Evolutionary conservation across 441 rosid species (phyloP).

Genomic region (Aquilaria agallochum): DNA sequence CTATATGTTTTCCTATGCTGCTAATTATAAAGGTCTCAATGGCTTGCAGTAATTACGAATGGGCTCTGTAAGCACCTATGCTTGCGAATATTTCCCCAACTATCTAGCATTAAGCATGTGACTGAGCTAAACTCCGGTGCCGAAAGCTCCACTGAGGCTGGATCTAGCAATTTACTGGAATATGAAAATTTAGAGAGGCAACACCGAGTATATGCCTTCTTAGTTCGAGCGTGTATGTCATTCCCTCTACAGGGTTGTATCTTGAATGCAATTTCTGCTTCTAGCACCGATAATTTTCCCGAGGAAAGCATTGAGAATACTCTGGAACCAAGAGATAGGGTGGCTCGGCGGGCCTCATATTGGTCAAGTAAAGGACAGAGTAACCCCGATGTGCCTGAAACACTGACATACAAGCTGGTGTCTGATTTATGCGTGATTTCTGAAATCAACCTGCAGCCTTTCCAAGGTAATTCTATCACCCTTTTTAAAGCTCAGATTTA

Average conservation of each 20-base stretch:
- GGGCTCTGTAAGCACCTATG: conserved; percentile 69
- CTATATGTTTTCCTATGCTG: no score
- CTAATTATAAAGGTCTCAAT: conserved; percentile 6
- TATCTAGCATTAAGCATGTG: conserved; percentile 43
- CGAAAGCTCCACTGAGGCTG: conserved; percentile 36
- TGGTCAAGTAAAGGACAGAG: conserved; percentile 93
- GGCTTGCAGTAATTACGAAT: conserved; percentile 57
- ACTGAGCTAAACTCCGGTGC: conserved; percentile 24
- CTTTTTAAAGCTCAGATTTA: conserved; percentile 6
- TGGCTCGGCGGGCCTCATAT: conserved; percentile 49
- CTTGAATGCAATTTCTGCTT: conserved; percentile 60
- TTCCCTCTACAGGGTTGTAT: conserved; percentile 44
- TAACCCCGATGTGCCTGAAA: conserved; percentile 74
- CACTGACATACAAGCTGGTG: conserved; percentile 59
- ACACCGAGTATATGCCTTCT: conserved; percentile 63
- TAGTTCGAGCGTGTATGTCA: conserved; percentile 44
- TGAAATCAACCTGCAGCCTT: conserved; percentile 75
- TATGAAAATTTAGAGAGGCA: conserved; percentile 49
- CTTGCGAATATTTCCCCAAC: conserved; percentile 58
- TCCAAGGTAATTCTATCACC: conserved; percentile 49
- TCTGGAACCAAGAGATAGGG: conserved; percentile 45
- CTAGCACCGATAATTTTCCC: conserved; percentile 90
- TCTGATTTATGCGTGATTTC: conserved; percentile 68
- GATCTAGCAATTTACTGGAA: conserved; percentile 42
- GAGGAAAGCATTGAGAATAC: conserved; percentile 75